Evolutionary conservation across 1,139 yeast species (phyloP).

Genomic region (Lipomyces yarrowii): DNA sequence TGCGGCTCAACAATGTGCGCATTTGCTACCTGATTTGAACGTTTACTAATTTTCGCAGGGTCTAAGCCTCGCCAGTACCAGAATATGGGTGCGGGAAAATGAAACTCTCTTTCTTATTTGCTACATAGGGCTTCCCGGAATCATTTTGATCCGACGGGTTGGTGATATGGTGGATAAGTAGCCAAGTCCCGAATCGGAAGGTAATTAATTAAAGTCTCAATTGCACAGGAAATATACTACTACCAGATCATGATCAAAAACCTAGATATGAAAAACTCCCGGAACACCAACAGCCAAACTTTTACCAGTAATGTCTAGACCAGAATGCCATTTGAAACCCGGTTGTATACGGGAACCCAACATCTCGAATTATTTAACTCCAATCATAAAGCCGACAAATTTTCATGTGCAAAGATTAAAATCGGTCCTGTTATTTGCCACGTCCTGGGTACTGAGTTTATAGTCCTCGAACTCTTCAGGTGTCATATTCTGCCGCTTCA

Average conservation of each 20-base stretch:
- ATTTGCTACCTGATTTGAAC: neutral
- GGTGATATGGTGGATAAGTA: too few relatives aligned
- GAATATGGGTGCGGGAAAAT: too few relatives aligned
- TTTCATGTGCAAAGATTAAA: slow-evolving; percentile 44
- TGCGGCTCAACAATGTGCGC: neutral
- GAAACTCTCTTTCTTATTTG: too few relatives aligned
- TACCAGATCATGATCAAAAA: neutral
- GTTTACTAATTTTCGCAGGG: neutral
- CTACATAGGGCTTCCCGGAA: too few relatives aligned
- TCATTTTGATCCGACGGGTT: too few relatives aligned
- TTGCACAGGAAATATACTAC: neutral
- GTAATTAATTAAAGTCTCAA: neutral
- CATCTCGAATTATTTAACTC: neutral
- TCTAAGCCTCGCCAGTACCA: too few relatives aligned
- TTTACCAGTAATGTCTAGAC: neutral
- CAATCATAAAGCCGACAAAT: too few relatives aligned
- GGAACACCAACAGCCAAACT: neutral
- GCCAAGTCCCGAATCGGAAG: too few relatives aligned
- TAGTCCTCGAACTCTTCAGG: slow-evolving; percentile 52
- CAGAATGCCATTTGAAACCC: neutral
- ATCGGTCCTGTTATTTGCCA: slow-evolving; percentile 59
- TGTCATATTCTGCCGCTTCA: slow-evolving; percentile 47
- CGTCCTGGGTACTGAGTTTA: slow-evolving; percentile 48
- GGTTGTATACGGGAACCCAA: neutral
- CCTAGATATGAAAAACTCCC: neutral